A percentile compares a stretch with the other conserved stretches of the same genome.
Conservation (phyloP, 306 rosid genomes). For the Comarum palustre region DNA sequence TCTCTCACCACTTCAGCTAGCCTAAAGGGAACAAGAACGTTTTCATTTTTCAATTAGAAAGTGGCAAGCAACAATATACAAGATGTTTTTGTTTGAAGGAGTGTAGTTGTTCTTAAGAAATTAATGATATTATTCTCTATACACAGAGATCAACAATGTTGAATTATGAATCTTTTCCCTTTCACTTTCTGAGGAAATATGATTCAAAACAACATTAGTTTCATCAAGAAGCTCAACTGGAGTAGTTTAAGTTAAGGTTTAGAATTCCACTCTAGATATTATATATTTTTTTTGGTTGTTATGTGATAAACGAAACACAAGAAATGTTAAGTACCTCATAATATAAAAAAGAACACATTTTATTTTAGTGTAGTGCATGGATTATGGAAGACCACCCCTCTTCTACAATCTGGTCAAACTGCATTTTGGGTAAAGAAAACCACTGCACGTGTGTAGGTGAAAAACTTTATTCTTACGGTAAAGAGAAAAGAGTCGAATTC, state of each 20-base stretch:
- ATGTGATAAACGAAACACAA: neutral
- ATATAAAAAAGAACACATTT: too few relatives aligned
- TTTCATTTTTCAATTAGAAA: neutral
- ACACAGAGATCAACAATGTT: too few relatives aligned
- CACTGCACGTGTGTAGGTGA: neutral
- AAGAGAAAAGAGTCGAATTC: neutral
- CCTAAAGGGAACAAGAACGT: neutral
- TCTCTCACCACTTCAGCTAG: neutral
- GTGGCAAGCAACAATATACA: neutral
- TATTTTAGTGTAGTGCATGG: too few relatives aligned
- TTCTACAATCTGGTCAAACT: conserved; percentile 7
- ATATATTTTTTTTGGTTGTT: too few relatives aligned
- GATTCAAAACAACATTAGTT: too few relatives aligned
- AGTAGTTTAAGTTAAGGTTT: too few relatives aligned
- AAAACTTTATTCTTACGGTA: neutral
- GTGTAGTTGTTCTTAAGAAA: neutral
- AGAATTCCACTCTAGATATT: too few relatives aligned
- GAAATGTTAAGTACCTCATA: too few relatives aligned
- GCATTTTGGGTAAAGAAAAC: neutral
- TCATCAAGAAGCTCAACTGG: too few relatives aligned
- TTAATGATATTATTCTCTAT: neutral
- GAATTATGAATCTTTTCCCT: too few relatives aligned
- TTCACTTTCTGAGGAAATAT: too few relatives aligned
- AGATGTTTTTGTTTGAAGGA: neutral
- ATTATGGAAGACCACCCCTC: neutral